phyloP scores from a whole-genome alignment of 1,284 basidiomycete species.

The Ganoderma sp. region DNA sequence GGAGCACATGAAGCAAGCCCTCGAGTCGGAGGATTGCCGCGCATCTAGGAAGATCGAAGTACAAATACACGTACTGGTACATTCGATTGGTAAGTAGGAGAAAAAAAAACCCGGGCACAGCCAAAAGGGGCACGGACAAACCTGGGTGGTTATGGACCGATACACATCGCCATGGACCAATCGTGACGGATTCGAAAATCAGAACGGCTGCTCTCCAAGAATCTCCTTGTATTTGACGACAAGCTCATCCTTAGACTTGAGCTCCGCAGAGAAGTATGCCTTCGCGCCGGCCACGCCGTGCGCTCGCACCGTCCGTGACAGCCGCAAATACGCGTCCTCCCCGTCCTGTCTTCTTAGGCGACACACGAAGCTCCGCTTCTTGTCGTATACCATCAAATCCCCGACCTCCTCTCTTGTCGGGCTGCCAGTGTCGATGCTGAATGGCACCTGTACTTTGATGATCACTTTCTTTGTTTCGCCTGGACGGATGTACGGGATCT shows the following conservation, averaged over 20 bases:
- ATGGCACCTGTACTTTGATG: conserved; percentile 60
- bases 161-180: neutral
- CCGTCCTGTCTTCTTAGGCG: conserved; percentile 43
- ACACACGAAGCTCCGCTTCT: conserved; percentile 58
- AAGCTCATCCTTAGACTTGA: conserved; percentile 52
- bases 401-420: conserved; percentile 22
- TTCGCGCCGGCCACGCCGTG: conserved; percentile 54
- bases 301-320: conserved; percentile 44
- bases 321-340: conserved; percentile 47
- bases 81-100: neutral
- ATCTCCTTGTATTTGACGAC: conserved; percentile 56
- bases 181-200: conserved; percentile 3
- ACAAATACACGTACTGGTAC: neutral
- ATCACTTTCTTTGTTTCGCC: conserved; percentile 48
- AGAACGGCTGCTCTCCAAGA: conserved; percentile 49
- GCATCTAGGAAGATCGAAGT: neutral
- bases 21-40: neutral
- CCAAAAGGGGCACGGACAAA: neutral
- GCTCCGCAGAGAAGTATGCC: conserved; percentile 61
- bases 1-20: neutral
- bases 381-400: conserved; percentile 53
- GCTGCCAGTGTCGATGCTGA: neutral
- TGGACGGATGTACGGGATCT: conserved; percentile 35
- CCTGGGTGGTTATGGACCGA: neutral
- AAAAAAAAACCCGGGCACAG: neutral